Base-by-base conservation (phyloP, 176 grass and related monocot species). In the Oryza longistaminata region DNA sequence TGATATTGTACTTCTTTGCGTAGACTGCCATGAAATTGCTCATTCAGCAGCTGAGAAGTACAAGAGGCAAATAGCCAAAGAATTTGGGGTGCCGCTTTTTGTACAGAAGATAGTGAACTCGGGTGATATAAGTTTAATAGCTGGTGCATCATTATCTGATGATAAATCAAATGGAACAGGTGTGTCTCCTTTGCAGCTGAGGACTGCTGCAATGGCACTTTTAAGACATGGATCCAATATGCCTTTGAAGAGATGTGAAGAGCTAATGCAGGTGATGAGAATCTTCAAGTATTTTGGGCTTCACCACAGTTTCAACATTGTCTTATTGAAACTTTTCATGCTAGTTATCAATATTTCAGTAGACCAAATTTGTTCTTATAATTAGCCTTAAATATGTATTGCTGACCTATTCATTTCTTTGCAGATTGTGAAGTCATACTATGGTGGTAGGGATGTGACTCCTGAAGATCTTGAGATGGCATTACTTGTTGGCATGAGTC, bases 1-100 rank as follows among this genome's bases (percentile, higher is more conserved):
- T 95, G 96, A 98, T 80, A 95, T 98, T 90, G 96, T 98, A 58
- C 89, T 98, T 77, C 80, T 98, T 0, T 98, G 96, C 85, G 96
- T 98, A 31, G 96, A 98, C 34, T 98, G 96, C 77, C 93, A 95
- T 48, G 96, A 98, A 90, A 79, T 90, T 49, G 91, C 93, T 78
- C 96, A 98, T 90, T 83, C 87, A 77, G 89, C 93, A 37, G 89
- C 96, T 55, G 96, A 98, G 80, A 95, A 90, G 75, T 95, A 95
- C 77, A 98, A 98, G 85, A 98, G 71, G 89, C 70, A 75, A 62
- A 74, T 95, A 77, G 91, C 91, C 84, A 74, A 92, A 77, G 96
- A 98, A 82, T 98, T 93, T 74, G 66, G 87, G 46, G 84, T 98
- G 70, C 96, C 96, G 34, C 88, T 98, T 88, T 98, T 98, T 87